These are phyloP conservation scores for Fimicolochytrium jonesii DNA, from an alignment of 192 early-diverging fungal genomes.

Conservation along the genomic window DNA sequence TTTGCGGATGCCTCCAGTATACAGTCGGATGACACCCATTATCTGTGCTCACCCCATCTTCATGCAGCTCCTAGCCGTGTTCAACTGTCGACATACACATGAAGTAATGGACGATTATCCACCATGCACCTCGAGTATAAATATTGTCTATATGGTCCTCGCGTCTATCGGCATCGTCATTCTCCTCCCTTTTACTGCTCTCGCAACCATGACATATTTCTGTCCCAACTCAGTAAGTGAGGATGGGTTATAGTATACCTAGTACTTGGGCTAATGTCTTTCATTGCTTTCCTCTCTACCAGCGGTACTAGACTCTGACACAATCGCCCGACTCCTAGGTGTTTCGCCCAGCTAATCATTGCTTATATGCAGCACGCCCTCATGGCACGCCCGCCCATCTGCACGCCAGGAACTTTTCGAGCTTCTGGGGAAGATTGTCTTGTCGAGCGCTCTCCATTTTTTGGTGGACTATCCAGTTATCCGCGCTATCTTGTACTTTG, in stretches of 20 bases:
- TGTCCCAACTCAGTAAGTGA: conserved; percentile 16
- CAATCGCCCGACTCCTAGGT: too few species aligned
- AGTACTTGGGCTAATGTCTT: too few species aligned
- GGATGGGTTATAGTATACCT: too few species aligned
- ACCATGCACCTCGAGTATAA: conserved; percentile 1
- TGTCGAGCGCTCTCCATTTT: background rate
- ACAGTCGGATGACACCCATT: too few species aligned
- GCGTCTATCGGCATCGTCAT: conserved; percentile 1
- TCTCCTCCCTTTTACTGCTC: conserved; percentile 11
- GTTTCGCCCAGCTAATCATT: too few species aligned
- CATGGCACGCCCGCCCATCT: background rate
- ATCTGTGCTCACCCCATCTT: too few species aligned
- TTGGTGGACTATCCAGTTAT: background rate
- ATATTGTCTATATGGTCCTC: background rate
- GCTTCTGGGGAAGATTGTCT: conserved; percentile 3
- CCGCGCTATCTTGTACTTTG: background rate
- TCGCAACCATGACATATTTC: conserved; percentile 19
- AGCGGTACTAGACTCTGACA: too few species aligned
- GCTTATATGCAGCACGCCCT: too few species aligned
- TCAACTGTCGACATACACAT: conserved; percentile 1
- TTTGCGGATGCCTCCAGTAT: too few species aligned
- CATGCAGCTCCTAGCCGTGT: conserved; percentile 6
- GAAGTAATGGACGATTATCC: background rate
- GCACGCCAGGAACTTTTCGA: conserved; percentile 7
- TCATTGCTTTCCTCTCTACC: too few species aligned